Evolutionary conservation across 495 filamentous ascomycete genomes (phyloP), one percentile per base, ranked within the genome.

Genomic region (Lasiosphaeris hirsuta): DNA sequence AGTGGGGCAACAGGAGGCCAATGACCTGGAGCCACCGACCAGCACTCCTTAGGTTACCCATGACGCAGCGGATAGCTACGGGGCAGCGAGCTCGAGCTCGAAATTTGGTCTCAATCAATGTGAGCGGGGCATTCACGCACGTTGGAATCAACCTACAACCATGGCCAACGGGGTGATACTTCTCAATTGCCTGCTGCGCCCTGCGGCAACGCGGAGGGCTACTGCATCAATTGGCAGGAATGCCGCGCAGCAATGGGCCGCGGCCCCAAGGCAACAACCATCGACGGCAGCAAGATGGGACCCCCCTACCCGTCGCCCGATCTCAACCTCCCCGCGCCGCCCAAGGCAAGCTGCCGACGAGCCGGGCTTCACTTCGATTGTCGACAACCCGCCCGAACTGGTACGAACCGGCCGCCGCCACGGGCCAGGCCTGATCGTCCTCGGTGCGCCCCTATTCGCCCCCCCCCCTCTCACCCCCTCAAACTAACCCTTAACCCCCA

Each of bases 311-410:
- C n/a, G n/a, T n/a, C 41, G 23, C 15, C 64, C 62, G 47, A 63
- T 77, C 60, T 71, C 70, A 36, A 63, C 56, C 58, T 64, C 61
- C 30, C 17, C 64, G 7, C 60, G 62, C 33, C 23, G 56, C 42
- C 30, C 57, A 8, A 57, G 48, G 17, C 74, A 74, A 40, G 73
- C 83, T 33, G 87, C 77, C 64, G 88, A 92, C 65, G 79, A 88
- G 65, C 85, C 86, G 0, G 73, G 72, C 65, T 96, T 92, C 77
- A 74, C 82, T 33, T 93, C 90, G 2, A 83, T 96, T 56, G 80
- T 97, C 51, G 94, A 98, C 75, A 84, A 90, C 61, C 90, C 94
- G 3, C 81, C 91, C 2, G 78, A 79, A 19, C 82, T 95, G 8
- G 86, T 96, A 2, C 86, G 88, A 17, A 70, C 82, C 0, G 76